Percentiles rank a stretch among this genome's conserved stretches.
phyloP scores from a whole-genome alignment of 2,329 filamentous ascomycete genomes.

The Tympanopsis confertula region DNA sequence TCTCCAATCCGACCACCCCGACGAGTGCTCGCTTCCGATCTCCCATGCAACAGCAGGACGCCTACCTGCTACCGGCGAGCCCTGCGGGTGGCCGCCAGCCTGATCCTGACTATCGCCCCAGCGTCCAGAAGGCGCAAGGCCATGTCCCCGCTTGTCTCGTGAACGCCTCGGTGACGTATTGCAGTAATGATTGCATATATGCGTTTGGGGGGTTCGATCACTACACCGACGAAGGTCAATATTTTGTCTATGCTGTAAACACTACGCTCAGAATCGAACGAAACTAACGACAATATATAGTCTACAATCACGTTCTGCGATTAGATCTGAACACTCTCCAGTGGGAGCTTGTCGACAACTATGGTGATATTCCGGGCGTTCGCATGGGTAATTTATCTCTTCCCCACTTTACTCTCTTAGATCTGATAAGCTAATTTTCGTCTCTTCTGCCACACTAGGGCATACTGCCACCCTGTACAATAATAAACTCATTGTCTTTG shows the following conservation, averaged over 20 bases:
- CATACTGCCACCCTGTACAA: conserved; percentile 92
- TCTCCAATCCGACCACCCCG: neutral
- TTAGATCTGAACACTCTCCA: conserved; percentile 78
- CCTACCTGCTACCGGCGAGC: conserved; percentile 84
- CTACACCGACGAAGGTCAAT: conserved; percentile 78
- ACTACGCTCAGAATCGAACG: neutral
- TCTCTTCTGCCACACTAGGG: conserved; percentile 37
- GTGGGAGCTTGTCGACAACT: conserved; percentile 96
- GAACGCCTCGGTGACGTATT: conserved; percentile 98
- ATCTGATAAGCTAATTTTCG: conserved; percentile 5
- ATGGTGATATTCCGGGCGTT: conserved; percentile 92
- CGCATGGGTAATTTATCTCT: conserved; percentile 64
- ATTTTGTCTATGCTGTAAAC: conserved; percentile 2
- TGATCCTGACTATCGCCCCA: conserved; percentile 70
- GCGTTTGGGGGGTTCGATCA: conserved; percentile 98
- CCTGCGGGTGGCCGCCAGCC: conserved; percentile 56
- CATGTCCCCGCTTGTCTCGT: conserved; percentile 86
- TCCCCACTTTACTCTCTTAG: conserved; percentile 4
- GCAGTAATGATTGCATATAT: conserved; percentile 93
- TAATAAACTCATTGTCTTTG: conserved; percentile 38
- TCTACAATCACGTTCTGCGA: conserved; percentile 93
- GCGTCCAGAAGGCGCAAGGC: conserved; percentile 66
- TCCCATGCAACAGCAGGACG: conserved; percentile 52
- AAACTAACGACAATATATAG: conserved; percentile 18
- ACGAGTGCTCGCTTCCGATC: neutral